Evolutionary conservation across 2,329 filamentous ascomycete species (phyloP).

Genomic region (Ophioceras dolichostomum): DNA sequence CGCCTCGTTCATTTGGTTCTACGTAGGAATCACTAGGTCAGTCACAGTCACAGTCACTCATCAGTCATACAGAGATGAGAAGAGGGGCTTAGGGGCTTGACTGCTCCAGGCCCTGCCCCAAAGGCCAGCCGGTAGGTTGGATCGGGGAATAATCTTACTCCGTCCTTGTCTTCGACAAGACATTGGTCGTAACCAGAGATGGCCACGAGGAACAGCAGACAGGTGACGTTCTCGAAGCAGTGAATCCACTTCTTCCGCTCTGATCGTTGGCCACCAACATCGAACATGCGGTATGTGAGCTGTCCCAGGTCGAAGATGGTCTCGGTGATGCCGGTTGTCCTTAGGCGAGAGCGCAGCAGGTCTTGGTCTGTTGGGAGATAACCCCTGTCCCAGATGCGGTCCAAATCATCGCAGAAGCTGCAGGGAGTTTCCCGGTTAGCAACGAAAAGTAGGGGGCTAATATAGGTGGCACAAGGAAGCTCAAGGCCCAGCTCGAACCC

Average conservation of each 20-base stretch:
- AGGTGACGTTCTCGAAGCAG: slow-evolving; percentile 90
- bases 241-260: slow-evolving; percentile 98
- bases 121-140: no score
- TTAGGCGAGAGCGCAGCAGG: slow-evolving; percentile 76
- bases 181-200: slow-evolving; percentile 97
- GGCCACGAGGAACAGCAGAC: slow-evolving; percentile 83
- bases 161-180: slow-evolving; percentile 90
- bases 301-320: slow-evolving; percentile 86
- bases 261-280: slow-evolving; percentile 82
- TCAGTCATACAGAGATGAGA: not conserved
- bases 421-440: not conserved
- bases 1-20: slow-evolving; percentile 89
- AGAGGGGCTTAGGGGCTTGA: not conserved
- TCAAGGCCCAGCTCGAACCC: not conserved
- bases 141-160: no score
- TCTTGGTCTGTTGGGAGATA: slow-evolving; percentile 93
- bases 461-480: not conserved
- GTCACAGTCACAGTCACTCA: slow-evolving; percentile 14
- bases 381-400: slow-evolving; percentile 60
- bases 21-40: no score
- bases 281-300: slow-evolving; percentile 93
- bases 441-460: not conserved
- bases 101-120: not conserved
- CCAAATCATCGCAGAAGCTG: slow-evolving; percentile 74
- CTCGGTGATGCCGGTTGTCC: slow-evolving; percentile 93